phyloP scores from a whole-genome alignment of 257 asterid species.

The Petrea volubilis region DNA sequence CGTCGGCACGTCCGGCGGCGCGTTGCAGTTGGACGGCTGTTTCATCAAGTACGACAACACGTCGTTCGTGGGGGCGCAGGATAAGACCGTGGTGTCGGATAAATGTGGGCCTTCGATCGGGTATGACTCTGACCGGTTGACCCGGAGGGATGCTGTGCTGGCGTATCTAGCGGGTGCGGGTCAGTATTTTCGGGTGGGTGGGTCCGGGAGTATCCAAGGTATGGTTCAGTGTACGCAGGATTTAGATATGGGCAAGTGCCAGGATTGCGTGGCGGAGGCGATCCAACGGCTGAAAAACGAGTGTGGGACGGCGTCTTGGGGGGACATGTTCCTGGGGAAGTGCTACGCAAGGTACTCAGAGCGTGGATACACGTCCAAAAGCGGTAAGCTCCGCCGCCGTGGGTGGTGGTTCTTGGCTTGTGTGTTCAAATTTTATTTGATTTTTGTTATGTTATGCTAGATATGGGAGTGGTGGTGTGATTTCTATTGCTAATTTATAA shows the following conservation, averaged over 20 bases:
- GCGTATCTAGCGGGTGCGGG: slow-evolving; percentile 52
- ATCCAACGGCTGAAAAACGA: slow-evolving; percentile 56
- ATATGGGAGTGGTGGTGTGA: neutral
- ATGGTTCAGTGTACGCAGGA: slow-evolving; percentile 74
- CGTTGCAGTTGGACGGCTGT: slow-evolving; percentile 83
- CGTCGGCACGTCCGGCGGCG: slow-evolving; percentile 61
- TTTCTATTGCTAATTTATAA: neutral
- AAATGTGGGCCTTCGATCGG: slow-evolving; percentile 57
- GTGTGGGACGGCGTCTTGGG: slow-evolving; percentile 63
- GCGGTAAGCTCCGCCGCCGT: slow-evolving; percentile 44
- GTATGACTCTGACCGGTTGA: slow-evolving; percentile 36
- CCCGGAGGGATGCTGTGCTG: slow-evolving; percentile 57
- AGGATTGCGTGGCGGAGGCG: slow-evolving; percentile 73
- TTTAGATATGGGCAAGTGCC: slow-evolving; percentile 57
- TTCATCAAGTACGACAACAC: slow-evolving; percentile 62
- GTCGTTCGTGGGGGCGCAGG: slow-evolving; percentile 60
- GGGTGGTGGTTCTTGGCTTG: slow-evolving; percentile 32
- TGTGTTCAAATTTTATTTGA: neutral
- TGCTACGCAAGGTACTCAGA: slow-evolving; percentile 81
- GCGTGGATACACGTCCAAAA: slow-evolving; percentile 39
- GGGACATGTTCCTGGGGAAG: slow-evolving; percentile 69
- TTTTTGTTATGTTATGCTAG: neutral
- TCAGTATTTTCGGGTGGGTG: slow-evolving; percentile 66
- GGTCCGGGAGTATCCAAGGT: slow-evolving; percentile 69
- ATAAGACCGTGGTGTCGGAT: slow-evolving; percentile 47